phyloP scores from a whole-genome alignment of 208 protist species.

The Endotrypanum monterogeii region DNA sequence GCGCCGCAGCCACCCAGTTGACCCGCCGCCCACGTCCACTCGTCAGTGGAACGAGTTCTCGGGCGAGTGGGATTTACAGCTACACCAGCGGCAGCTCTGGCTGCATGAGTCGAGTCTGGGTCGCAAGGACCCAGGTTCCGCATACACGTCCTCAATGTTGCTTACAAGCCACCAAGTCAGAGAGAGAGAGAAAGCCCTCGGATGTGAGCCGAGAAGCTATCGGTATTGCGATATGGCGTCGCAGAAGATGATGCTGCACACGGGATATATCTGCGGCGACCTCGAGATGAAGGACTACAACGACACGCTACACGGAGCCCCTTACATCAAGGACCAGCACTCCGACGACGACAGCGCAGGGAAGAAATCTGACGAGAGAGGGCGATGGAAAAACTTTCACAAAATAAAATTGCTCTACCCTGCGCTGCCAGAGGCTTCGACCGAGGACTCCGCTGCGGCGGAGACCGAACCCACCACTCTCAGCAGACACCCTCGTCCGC shows the following conservation, averaged over 20 bases:
- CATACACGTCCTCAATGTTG: constrained; percentile 19
- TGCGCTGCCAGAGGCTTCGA: background rate
- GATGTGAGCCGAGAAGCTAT: constrained; percentile 9
- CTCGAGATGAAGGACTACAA: constrained; percentile 41
- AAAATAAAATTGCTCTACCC: background rate
- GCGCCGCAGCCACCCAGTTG: constrained; percentile 6
- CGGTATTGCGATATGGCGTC: constrained; percentile 29
- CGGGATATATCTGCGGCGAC: constrained; percentile 7
- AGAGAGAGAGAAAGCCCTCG: constrained; percentile 1
- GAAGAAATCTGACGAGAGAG: background rate
- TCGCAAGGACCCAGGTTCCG: constrained; percentile 5
- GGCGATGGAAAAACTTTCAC: background rate
- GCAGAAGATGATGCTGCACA: constrained; percentile 35
- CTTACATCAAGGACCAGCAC: background rate
- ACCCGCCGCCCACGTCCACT: constrained; percentile 6
- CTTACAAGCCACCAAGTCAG: constrained; percentile 22
- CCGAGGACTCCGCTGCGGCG: too few species aligned
- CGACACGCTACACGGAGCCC: constrained; percentile 36
- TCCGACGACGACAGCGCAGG: background rate
- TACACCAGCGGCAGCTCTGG: constrained; percentile 21
- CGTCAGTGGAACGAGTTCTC: constrained; percentile 17
- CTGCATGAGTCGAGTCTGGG: constrained; percentile 10
- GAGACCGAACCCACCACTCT: background rate
- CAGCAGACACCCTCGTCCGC: background rate
- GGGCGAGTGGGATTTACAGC: constrained; percentile 15